Conservation (phyloP, 352 stramenopile genomes). For the Phytophthora nicotianae region DNA sequence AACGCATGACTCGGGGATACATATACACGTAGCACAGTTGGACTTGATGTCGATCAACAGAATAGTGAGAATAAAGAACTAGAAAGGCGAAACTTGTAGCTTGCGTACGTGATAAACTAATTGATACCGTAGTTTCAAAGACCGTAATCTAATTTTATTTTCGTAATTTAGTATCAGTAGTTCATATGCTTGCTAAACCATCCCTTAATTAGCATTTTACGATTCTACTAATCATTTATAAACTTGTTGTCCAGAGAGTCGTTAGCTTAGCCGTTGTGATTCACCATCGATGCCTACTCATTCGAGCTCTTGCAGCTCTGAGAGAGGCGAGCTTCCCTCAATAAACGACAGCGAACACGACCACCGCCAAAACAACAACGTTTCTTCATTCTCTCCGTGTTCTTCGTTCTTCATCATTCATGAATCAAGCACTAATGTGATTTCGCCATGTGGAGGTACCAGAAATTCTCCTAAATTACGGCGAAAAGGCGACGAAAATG, state of each 20-base stretch:
- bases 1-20: background rate
- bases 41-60: no score
- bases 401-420: conserved; percentile 77
- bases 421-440: conserved; percentile 35
- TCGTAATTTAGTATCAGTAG: no score
- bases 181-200: no score
- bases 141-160: no score
- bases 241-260: no score
- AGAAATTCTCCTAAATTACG: conserved; percentile 17
- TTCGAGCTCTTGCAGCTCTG: conserved; percentile 1
- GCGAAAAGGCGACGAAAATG: conserved; percentile 1
- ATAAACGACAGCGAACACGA: conserved; percentile 7
- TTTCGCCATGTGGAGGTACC: conserved; percentile 33
- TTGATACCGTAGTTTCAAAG: no score
- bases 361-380: background rate
- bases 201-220: no score
- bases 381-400: conserved; percentile 16
- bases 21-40: background rate
- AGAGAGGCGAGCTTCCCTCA: conserved; percentile 13
- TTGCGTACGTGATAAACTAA: no score
- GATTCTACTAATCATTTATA: no score
- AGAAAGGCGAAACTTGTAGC: no score
- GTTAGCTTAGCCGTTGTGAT: background rate
- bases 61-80: no score
- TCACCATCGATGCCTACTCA: conserved; percentile 4